Evolutionary conservation across 306 rosid genomes (phyloP).

Genomic region (Cicer chorassanicum): DNA sequence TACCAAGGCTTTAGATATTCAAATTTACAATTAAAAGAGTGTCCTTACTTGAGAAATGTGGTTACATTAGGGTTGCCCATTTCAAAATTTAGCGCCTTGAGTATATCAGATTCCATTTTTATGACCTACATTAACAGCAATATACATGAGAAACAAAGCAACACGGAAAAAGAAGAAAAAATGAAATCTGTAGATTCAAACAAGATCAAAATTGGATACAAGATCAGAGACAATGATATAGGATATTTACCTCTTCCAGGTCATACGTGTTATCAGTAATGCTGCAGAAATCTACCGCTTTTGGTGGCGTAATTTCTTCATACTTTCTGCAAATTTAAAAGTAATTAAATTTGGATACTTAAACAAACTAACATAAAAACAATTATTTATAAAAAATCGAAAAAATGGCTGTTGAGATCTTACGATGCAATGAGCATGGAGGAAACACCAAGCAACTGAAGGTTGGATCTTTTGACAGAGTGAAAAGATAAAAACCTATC

Average conservation of each 20-base stretch:
- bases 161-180: not conserved
- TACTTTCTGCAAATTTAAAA: constrained; percentile 63
- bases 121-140: constrained; percentile 56
- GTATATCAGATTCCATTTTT: constrained; percentile 80
- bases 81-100: constrained; percentile 68
- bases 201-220: not conserved
- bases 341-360: not conserved
- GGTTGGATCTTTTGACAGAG: constrained; percentile 47
- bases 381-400: not conserved
- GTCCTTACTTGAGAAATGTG: constrained; percentile 67
- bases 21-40: not conserved
- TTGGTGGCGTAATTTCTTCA: constrained; percentile 84
- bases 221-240: not conserved
- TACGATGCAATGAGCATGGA: constrained; percentile 90
- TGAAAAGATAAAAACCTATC: constrained; percentile 68
- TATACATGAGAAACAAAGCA: not conserved
- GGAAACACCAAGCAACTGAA: constrained; percentile 80
- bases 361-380: not conserved
- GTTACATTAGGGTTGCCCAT: constrained; percentile 75
- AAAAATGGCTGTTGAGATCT: constrained; percentile 23
- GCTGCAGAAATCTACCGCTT: constrained; percentile 67
- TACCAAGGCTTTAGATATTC: not conserved
- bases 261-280: constrained; percentile 76
- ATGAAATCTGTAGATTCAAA: not conserved
- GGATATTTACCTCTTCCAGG: constrained; percentile 55